These are phyloP conservation scores for Boletus reticuloceps DNA, from an alignment of 768 basidiomycete genomes.

Conservation along the genomic window DNA sequence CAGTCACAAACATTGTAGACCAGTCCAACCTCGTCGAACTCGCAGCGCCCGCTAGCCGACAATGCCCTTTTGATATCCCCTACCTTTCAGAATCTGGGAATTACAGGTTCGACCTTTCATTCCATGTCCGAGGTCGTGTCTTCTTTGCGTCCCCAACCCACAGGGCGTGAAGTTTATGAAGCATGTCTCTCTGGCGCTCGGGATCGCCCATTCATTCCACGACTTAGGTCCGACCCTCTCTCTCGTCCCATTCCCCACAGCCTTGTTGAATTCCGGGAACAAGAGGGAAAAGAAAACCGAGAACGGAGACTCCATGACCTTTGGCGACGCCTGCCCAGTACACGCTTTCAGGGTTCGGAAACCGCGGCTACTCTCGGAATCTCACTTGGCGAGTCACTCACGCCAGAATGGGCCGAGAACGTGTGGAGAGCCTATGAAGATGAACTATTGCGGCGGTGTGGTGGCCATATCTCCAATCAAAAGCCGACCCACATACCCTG, in stretches of 20 bases:
- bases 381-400: constrained; percentile 32
- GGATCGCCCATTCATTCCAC: constrained; percentile 57
- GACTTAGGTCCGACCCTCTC: constrained; percentile 52
- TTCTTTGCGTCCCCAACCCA: constrained; percentile 29
- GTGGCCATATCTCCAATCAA: constrained; percentile 41
- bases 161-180: constrained; percentile 53
- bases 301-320: constrained; percentile 59
- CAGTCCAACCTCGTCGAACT: constrained; percentile 18
- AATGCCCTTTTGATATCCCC: constrained; percentile 28
- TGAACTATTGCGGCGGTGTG: constrained; percentile 63
- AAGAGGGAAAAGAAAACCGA: constrained; percentile 61
- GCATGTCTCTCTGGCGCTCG: constrained; percentile 49
- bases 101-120: constrained; percentile 19
- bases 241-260: constrained; percentile 42
- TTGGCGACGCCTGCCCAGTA: constrained; percentile 56
- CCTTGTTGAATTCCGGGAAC: constrained; percentile 60
- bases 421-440: constrained; percentile 72
- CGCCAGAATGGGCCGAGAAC: constrained; percentile 54
- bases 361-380: constrained; percentile 16
- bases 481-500: constrained; percentile 53
- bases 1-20: constrained; percentile 31
- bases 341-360: constrained; percentile 26
- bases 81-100: constrained; percentile 7
- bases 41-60: constrained; percentile 15
- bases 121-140: constrained; percentile 26